Evolutionary conservation across 306 rosid genomes (phyloP).

Genomic region (Inga laurina): DNA sequence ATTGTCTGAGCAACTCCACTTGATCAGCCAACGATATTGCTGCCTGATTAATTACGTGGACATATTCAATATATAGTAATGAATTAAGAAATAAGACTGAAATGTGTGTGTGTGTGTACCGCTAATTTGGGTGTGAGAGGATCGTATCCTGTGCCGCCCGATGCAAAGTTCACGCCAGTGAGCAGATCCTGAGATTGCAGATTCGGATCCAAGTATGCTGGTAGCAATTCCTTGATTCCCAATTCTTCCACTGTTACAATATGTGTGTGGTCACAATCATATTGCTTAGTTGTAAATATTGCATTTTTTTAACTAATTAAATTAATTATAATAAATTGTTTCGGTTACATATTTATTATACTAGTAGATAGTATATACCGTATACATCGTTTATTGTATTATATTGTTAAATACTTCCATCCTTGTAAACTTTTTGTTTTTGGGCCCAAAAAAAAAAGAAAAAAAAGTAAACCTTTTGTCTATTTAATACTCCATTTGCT

Average conservation of each 20-base stretch:
- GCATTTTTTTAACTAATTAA: too few relatives aligned
- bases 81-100: neutral
- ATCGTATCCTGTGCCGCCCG: conserved; percentile 84
- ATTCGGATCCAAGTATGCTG: conserved; percentile 64
- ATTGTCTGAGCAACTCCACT: conserved; percentile 54
- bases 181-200: conserved; percentile 48
- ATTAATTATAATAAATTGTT: neutral
- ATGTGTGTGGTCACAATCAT: neutral
- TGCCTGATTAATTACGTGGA: conserved; percentile 22
- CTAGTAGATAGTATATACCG: neutral
- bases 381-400: neutral
- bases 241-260: conserved; percentile 54
- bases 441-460: too few relatives aligned
- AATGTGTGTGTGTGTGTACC: conserved; percentile 28
- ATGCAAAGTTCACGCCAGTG: conserved; percentile 78
- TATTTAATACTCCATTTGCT: too few relatives aligned
- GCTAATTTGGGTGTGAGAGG: conserved; percentile 55
- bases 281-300: neutral
- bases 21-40: conserved; percentile 44
- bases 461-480: too few relatives aligned
- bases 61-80: neutral
- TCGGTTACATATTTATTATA: neutral
- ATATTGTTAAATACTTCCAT: neutral
- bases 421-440: too few relatives aligned
- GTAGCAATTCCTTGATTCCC: conserved; percentile 60